Evolutionary conservation across 768 basidiomycete species (phyloP), one percentile per base, ranked within the genome.

Genomic region (Calocybe gangraenosa): DNA sequence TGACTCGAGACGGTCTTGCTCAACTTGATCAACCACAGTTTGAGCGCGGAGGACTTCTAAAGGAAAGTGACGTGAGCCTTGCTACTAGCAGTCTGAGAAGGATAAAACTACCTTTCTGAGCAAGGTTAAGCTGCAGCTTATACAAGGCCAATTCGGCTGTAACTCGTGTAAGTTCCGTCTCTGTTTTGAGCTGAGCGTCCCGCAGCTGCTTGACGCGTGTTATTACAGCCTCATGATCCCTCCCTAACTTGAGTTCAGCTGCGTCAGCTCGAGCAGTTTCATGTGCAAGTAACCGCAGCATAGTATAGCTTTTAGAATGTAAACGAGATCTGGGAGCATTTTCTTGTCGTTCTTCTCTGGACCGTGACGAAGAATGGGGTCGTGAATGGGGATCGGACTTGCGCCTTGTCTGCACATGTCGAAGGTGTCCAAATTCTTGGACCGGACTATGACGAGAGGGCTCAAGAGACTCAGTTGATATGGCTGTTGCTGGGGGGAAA

Each of bases 11-110:
- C 76, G 68, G 34, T 78, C 71, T 0, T 62, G 61, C 39, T 80
- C 74, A 3, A 80, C 63, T 15, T 69, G 62, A 23, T 69, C 64
- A 9, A 82, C 68, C 3, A 77, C 65, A 3, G 70, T 66, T 49
- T 83, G 79, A 0, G 81, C 81, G 28, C 71, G 69, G 18, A 63
- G 57, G 32, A 83, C 79, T 54, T 83, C 79, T 64, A 47, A 0
- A 22, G 35, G 33, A 17, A 19, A 40, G 15, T 51, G 37, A 44
- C 33, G 21, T 36, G 28, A 42, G 7, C 22, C 35, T 3, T 18
- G 19, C 2, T 7, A 7, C n/a, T 35, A 7, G 17, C 7, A n/a
- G 34, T 5, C 15, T 37, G 19, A 35, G 31, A 37, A 3, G 42
- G 15, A 36, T 51, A 15, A 11, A 15, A 2, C 8, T 17, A 73